Percentiles rank a stretch among this genome's conserved stretches.
phyloP scores from a whole-genome alignment of 306 rosid species.

The Casuarina equisetifolia region DNA sequence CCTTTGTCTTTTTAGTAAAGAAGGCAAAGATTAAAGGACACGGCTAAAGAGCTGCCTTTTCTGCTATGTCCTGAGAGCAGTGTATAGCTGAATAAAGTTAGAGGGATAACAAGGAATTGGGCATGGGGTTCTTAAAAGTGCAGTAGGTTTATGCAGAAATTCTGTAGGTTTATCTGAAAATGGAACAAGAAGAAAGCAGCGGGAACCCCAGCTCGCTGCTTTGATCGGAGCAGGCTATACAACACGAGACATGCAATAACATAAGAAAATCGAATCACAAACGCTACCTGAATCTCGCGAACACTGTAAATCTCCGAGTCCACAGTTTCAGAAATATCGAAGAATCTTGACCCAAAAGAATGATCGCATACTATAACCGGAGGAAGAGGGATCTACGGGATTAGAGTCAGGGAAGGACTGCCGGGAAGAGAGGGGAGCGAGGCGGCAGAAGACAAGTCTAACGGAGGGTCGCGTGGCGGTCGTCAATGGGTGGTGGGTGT shows the following conservation, averaged over 20 bases:
- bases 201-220: not conserved
- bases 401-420: conserved; percentile 16
- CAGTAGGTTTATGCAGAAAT: not conserved
- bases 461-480: conserved; percentile 30
- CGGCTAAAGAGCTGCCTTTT: not conserved
- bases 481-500: conserved; percentile 41
- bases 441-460: conserved; percentile 23
- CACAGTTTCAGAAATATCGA: not conserved
- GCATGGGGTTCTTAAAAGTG: conserved; percentile 4
- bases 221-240: not conserved
- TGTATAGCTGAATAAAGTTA: conserved; percentile 22
- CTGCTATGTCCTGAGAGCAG: not conserved
- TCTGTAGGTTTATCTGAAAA: not conserved
- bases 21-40: conserved; percentile 1
- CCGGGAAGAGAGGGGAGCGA: not conserved
- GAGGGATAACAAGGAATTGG: conserved; percentile 1
- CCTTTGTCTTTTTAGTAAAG: not conserved
- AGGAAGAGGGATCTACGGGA: not conserved
- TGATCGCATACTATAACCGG: not conserved
- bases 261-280: not conserved
- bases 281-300: conserved; percentile 21
- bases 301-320: not conserved
- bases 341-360: conserved; percentile 14
- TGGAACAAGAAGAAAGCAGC: conserved; percentile 15
- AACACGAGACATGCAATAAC: conserved; percentile 4